Conservation (phyloP, 2,329 filamentous ascomycete genomes). For the Clonostachys rhizophaga region DNA sequence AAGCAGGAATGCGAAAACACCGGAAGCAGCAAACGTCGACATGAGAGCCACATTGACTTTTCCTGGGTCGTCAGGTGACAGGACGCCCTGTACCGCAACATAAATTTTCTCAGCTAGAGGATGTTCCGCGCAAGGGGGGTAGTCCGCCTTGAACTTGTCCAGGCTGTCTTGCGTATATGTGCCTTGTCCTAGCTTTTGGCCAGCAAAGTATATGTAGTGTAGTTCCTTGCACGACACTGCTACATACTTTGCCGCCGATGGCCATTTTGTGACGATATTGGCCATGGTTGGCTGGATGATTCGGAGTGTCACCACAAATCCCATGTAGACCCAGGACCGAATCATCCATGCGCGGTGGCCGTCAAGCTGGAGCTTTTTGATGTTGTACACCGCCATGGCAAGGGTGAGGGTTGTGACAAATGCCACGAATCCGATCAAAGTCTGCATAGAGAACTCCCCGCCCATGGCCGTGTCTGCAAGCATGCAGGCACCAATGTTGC, state of each 20-base stretch:
- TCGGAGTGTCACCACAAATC: constrained; percentile 6
- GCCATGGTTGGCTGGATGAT: constrained; percentile 1
- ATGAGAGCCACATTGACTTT: background rate
- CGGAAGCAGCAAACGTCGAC: background rate
- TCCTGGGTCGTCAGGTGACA: background rate
- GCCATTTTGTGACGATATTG: background rate
- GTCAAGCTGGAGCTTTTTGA: constrained; percentile 53
- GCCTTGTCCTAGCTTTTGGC: background rate
- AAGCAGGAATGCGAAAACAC: background rate
- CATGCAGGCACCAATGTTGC: constrained; percentile 42
- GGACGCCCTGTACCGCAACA: background rate
- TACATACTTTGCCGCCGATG: background rate
- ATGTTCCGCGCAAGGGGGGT: constrained; percentile 1
- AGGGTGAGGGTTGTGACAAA: constrained; percentile 33
- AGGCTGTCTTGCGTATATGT: background rate
- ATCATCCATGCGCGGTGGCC: constrained; percentile 59
- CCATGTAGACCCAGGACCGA: constrained; percentile 38
- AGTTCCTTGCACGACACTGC: background rate
- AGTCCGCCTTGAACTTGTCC: background rate
- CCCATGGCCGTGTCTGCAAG: constrained; percentile 43
- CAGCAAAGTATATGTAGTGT: constrained; percentile 1
- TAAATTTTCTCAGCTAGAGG: background rate
- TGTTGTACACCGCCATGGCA: constrained; percentile 42
- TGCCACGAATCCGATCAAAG: constrained; percentile 29
- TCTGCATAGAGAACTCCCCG: constrained; percentile 41